phyloP scores from a whole-genome alignment of 2,329 filamentous ascomycete genomes.

The Aspergillus eucalypticola region DNA sequence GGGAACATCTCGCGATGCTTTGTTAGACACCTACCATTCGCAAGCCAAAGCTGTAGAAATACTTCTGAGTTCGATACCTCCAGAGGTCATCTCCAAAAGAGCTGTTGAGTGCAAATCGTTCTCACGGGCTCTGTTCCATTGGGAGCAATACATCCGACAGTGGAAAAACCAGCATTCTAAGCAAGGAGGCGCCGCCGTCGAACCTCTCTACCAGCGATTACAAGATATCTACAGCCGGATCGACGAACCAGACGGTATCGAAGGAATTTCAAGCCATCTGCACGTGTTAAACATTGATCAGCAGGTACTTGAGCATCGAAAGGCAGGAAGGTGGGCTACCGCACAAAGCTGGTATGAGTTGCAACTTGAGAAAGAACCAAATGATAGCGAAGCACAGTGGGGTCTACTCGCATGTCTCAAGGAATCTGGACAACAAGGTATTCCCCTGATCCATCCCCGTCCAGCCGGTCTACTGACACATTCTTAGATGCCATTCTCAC shows the following conservation, averaged over 20 bases:
- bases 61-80: slow-evolving; percentile 68
- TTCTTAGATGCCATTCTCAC: slow-evolving; percentile 75
- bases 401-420: slow-evolving; percentile 85
- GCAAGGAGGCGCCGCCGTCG: slow-evolving; percentile 54
- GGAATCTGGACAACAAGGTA: slow-evolving; percentile 93
- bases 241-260: slow-evolving; percentile 93
- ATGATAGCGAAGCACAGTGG: slow-evolving; percentile 74
- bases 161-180: slow-evolving; percentile 47
- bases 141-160: slow-evolving; percentile 83
- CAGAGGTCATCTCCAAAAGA: slow-evolving; percentile 73
- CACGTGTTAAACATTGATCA: slow-evolving; percentile 88
- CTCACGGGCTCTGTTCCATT: slow-evolving; percentile 86
- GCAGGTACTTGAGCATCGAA: slow-evolving; percentile 88
- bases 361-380: slow-evolving; percentile 75
- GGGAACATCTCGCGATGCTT: slow-evolving; percentile 29
- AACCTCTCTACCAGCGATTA: slow-evolving; percentile 71
- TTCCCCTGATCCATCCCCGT: slow-evolving; percentile 24
- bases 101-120: slow-evolving; percentile 95
- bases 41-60: slow-evolving; percentile 67
- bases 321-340: slow-evolving; percentile 88
- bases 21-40: slow-evolving; percentile 35
- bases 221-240: slow-evolving; percentile 97
- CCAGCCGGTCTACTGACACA: not conserved
- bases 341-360: slow-evolving; percentile 98
- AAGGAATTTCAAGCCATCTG: slow-evolving; percentile 87